phyloP scores from a whole-genome alignment of 106 monocot species.

The Dendrobium officinale region DNA sequence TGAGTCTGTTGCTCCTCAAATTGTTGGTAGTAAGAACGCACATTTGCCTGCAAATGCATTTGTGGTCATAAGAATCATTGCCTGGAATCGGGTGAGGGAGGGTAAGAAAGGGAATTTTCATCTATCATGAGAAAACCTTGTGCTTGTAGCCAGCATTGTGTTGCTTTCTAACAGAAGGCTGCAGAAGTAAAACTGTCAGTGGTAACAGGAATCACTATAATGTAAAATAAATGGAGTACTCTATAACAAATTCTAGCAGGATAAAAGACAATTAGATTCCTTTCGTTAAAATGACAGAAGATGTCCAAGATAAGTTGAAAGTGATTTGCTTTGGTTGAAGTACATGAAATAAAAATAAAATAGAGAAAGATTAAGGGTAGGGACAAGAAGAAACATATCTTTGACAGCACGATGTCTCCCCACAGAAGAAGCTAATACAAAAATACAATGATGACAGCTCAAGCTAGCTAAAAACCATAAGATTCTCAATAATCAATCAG shows the following conservation, averaged over 20 bases:
- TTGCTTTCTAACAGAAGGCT: constrained; percentile 98
- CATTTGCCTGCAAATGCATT: constrained; percentile 57
- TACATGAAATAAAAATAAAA: not conserved
- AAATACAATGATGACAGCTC: not conserved
- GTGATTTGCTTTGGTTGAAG: not conserved
- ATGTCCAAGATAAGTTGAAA: not conserved
- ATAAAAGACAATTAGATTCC: not conserved
- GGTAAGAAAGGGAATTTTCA: not conserved
- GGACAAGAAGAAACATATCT: not conserved
- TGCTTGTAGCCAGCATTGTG: constrained; percentile 98
- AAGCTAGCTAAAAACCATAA: no score
- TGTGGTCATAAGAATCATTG: not conserved
- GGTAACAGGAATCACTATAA: not conserved
- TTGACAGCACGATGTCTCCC: not conserved
- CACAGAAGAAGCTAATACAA: not conserved
- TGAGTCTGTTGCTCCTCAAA: constrained; percentile 96
- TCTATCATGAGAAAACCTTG: constrained; percentile 46
- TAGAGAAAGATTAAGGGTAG: not conserved
- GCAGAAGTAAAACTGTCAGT: constrained; percentile 14
- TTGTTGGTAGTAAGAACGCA: constrained; percentile 84
- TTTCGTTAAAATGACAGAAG: not conserved
- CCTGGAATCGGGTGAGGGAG: not conserved
- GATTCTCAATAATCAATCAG: no score
- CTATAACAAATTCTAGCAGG: not conserved
- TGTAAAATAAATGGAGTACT: not conserved